Base-by-base conservation (phyloP, 148 eudicot species). In the Salicornia ramosissima region DNA sequence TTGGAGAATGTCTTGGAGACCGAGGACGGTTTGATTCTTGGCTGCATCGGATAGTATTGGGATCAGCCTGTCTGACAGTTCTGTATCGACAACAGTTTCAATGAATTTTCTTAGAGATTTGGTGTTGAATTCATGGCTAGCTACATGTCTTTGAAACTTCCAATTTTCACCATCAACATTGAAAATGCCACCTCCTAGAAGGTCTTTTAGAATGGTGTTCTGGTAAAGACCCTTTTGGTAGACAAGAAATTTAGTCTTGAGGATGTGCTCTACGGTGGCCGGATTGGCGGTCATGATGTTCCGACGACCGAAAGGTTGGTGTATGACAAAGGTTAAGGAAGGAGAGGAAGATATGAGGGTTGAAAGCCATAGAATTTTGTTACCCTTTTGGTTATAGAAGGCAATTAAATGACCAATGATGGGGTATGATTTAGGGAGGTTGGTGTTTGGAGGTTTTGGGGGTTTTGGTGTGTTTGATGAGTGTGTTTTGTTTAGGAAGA, bases 171-270 rank as follows among this genome's bases (percentile, higher is more conserved):
- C 86, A 16, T 85, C 83, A 6, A 39, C 70, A 18, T 74, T 77
- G 52, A 85, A 80, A 2, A 83, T 77, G 57, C 83, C 80, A n/a
- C 80, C 58, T 1, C 88, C 86, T 13, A 85, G 57, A 1, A 85
- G 59, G 29, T 85, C 88, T 1, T 45, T 14, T 1, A 76, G 43
- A 21, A 47, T 52, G 2, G 18, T 10, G 1, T 40, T 58, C 16
- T 31, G 28, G 5, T 11, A n/a, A 0, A 58, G 54, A 25, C 88
- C 86, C 69, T 82, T 82, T 4, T 56, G 68, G 72, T 85, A 73
- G 9, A 25, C 18, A 6, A 46, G 34, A 39, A 78, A 73, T 7
- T 22, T 64, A 22, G 73, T 64, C 50, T 78, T 78, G 18, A 73
- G 69, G 22, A 78, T 78, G 24, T 49, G 53, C 24, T 49, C 53